Conservation (phyloP, 2,329 filamentous ascomycete species). For the Pyricularia sp. region DNA sequence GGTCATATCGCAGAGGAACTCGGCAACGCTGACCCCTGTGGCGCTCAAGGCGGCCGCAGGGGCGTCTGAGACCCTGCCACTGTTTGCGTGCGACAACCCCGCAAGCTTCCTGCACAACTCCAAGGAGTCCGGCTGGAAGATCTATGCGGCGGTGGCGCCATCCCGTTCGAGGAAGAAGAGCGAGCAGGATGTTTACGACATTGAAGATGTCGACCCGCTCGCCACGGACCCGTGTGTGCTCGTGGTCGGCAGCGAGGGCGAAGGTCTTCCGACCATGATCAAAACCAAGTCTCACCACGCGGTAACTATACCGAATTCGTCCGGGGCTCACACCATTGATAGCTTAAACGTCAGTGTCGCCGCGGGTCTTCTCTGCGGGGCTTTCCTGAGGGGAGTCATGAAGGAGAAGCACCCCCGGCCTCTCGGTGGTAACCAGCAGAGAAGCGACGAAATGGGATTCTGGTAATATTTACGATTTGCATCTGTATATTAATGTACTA, state of each 20-base stretch:
- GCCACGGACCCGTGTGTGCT: conserved; percentile 60
- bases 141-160: conserved; percentile 64
- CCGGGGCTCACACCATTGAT: conserved; percentile 54
- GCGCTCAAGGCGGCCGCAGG: conserved; percentile 83
- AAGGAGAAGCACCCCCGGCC: conserved; percentile 12
- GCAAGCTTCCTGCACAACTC: conserved; percentile 61
- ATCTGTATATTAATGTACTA: background rate
- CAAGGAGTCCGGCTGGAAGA: conserved; percentile 64
- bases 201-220: conserved; percentile 44
- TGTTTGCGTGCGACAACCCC: conserved; percentile 62
- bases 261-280: conserved; percentile 58
- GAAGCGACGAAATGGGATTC: conserved; percentile 10
- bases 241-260: conserved; percentile 74
- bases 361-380: conserved; percentile 62
- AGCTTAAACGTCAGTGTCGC: conserved; percentile 93
- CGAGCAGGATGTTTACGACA: conserved; percentile 37
- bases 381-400: conserved; percentile 45
- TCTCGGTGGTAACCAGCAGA: background rate
- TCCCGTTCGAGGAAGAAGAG: conserved; percentile 24
- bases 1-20: conserved; percentile 63
- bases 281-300: conserved; percentile 57
- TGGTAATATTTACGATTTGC: conserved; percentile 8
- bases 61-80: conserved; percentile 68
- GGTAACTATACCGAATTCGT: conserved; percentile 53
- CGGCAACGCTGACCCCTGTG: conserved; percentile 65